phyloP scores from a whole-genome alignment of 805 yeast genomes.

The Lipomyces lipofer region DNA sequence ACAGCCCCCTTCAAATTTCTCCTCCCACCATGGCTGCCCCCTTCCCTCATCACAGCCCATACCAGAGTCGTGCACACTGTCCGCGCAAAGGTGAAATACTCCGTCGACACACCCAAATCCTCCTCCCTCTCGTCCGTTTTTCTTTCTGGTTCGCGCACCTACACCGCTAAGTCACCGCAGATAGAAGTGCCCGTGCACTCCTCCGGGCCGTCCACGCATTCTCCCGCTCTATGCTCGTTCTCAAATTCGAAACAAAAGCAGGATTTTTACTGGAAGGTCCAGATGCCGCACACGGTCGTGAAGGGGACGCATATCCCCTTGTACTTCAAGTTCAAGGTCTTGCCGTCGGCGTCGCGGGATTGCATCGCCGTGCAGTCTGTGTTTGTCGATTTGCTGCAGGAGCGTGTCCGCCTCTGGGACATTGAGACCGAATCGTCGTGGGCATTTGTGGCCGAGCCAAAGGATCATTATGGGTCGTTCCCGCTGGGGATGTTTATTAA shows the following conservation, averaged over 20 bases:
- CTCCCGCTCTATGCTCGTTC: not conserved
- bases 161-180: not conserved
- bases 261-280: slow-evolving; percentile 8
- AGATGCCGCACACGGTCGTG: not conserved
- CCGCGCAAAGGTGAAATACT: slow-evolving; percentile 11
- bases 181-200: not conserved
- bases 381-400: slow-evolving; percentile 3
- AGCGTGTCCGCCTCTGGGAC: not conserved
- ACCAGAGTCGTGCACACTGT: slow-evolving; percentile 8
- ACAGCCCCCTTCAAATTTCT: slow-evolving; percentile 3
- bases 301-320: not conserved
- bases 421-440: not conserved
- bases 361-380: not conserved
- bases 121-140: not conserved
- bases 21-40: slow-evolving; percentile 14
- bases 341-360: not conserved
- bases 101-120: not conserved
- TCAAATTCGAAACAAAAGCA: not conserved
- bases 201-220: not conserved
- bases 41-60: slow-evolving; percentile 6
- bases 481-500: not conserved
- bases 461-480: not conserved
- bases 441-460: not conserved
- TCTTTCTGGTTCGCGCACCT: not conserved
- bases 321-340: not conserved